Evolutionary conservation across 2,329 filamentous ascomycete species (phyloP).

Genomic region (Colletotrichum noveboracense): DNA sequence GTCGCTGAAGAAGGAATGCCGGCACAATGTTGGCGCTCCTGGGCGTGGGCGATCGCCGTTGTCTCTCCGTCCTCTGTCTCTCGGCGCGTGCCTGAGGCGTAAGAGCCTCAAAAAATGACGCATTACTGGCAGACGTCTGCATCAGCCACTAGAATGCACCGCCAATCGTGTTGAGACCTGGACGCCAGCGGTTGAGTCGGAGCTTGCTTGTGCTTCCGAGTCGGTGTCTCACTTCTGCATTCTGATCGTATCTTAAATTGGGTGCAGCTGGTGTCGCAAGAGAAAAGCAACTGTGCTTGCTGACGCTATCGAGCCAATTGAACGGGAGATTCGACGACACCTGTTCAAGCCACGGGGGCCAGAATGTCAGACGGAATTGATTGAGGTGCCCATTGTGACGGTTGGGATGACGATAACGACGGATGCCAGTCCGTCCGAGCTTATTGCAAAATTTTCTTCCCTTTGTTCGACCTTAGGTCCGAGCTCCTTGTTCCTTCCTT

Average conservation of each 20-base stretch:
- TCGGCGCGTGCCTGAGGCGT: slow-evolving; percentile 16
- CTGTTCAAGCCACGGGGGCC: not conserved
- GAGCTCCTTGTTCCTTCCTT: not conserved
- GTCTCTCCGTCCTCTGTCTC: not conserved
- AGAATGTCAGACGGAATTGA: not conserved
- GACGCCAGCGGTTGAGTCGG: not conserved
- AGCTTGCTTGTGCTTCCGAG: not conserved
- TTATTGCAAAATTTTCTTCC: not conserved
- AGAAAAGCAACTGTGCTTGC: not conserved
- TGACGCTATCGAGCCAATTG: not conserved
- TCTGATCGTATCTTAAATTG: not conserved
- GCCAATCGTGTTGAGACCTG: not conserved
- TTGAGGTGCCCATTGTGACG: not conserved
- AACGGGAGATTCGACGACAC: not conserved
- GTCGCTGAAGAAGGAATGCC: slow-evolving; percentile 3
- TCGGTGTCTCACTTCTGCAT: not conserved
- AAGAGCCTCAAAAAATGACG: slow-evolving; percentile 21
- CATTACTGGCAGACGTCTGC: not conserved
- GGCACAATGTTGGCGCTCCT: slow-evolving; percentile 1
- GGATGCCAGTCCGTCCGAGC: not conserved
- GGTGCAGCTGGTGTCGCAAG: not conserved
- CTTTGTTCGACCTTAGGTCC: not conserved
- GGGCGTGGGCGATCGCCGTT: not conserved
- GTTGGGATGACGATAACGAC: not conserved
- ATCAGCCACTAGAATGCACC: not conserved